Conservation (phyloP, 345 rosid genomes). For the Dipteronia sinensis region DNA sequence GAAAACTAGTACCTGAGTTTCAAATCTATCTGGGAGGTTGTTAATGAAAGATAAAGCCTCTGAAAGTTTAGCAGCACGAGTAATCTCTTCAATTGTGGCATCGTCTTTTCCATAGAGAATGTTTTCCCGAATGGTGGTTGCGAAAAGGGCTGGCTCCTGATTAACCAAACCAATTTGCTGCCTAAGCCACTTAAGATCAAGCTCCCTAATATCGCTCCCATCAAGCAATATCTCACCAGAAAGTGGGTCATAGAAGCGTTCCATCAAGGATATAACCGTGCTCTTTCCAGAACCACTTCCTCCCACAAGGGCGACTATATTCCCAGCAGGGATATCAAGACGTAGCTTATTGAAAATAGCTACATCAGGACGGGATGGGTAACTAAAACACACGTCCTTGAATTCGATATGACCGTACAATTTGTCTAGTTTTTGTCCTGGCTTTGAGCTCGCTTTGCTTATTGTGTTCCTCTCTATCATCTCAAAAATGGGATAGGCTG, state of each 20-base stretch:
- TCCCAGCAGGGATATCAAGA: constrained; percentile 73
- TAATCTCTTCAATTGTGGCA: constrained; percentile 72
- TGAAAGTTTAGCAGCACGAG: constrained; percentile 80
- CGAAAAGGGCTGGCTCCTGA: constrained; percentile 94
- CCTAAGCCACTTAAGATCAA: constrained; percentile 88
- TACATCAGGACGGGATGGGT: constrained; percentile 88
- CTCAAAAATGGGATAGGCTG: constrained; percentile 89
- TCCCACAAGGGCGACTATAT: constrained; percentile 91
- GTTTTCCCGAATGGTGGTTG: constrained; percentile 79
- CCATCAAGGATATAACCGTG: constrained; percentile 87
- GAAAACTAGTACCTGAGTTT: constrained; percentile 67
- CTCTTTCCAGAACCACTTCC: constrained; percentile 98
- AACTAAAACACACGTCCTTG: constrained; percentile 68
- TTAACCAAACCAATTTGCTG: constrained; percentile 87
- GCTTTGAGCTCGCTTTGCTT: constrained; percentile 55
- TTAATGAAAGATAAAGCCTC: constrained; percentile 79
- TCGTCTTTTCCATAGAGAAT: constrained; percentile 86
- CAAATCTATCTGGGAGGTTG: constrained; percentile 91
- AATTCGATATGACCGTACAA: constrained; percentile 78
- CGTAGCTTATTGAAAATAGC: constrained; percentile 58
- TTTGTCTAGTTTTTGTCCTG: constrained; percentile 53
- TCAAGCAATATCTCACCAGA: constrained; percentile 68
- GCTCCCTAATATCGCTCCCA: constrained; percentile 56
- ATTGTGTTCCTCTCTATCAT: constrained; percentile 85
- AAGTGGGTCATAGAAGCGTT: constrained; percentile 86